Evolutionary conservation across 305 asterid species (phyloP).

Genomic region (Solanum hybrid): DNA sequence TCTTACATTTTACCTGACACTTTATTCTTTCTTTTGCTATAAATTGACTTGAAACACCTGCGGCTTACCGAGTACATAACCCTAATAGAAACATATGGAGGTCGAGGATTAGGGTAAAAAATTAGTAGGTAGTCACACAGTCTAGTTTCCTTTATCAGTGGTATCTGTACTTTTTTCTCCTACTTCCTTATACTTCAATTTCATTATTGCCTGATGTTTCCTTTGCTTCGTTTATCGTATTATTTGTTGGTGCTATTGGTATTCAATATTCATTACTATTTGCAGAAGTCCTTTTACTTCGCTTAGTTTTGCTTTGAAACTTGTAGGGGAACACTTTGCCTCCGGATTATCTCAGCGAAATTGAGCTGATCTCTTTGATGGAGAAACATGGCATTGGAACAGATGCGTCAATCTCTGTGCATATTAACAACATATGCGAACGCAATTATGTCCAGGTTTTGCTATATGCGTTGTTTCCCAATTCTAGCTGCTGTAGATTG

Average conservation of each 20-base stretch:
- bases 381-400: slow-evolving; percentile 90
- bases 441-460: slow-evolving; percentile 85
- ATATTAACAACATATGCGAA: slow-evolving; percentile 82
- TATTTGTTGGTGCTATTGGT: background rate
- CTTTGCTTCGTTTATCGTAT: background rate
- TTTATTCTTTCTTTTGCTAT: background rate
- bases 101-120: background rate
- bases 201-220: background rate
- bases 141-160: background rate
- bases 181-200: background rate
- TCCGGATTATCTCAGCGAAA: slow-evolving; percentile 80
- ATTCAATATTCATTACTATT: background rate
- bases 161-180: background rate
- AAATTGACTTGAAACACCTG: background rate
- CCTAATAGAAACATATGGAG: background rate
- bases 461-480: slow-evolving; percentile 12
- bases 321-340: slow-evolving; percentile 71
- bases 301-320: slow-evolving; percentile 6
- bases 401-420: slow-evolving; percentile 86
- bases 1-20: background rate
- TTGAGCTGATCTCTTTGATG: slow-evolving; percentile 85
- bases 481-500: slow-evolving; percentile 2
- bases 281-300: background rate
- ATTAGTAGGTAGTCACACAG: background rate
- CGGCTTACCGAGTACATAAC: background rate